A percentile compares a stretch with the other conserved stretches of the same genome.
phyloP scores from a whole-genome alignment of 108 stramenopile genomes.

The Cyclostephanos tholiformis region DNA sequence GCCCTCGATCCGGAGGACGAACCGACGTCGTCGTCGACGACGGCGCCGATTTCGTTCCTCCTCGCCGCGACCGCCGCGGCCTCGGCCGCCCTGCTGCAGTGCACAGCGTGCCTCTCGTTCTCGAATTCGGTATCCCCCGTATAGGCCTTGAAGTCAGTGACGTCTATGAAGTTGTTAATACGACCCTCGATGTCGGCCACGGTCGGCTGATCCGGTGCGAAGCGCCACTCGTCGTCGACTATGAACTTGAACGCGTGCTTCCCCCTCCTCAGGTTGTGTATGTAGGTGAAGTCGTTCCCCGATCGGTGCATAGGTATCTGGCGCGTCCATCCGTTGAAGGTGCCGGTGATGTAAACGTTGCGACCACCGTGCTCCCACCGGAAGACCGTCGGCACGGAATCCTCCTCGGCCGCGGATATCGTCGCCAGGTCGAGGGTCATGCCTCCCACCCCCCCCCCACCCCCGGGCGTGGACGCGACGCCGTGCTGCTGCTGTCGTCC shows the following conservation, averaged over 20 bases:
- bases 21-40: not conserved
- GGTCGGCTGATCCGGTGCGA: constrained; percentile 95
- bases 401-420: constrained; percentile 69
- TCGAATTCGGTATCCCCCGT: constrained; percentile 92
- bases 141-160: constrained; percentile 96
- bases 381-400: constrained; percentile 96
- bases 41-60: not conserved
- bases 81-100: constrained; percentile 47
- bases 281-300: constrained; percentile 99
- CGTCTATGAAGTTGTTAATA: constrained; percentile 99
- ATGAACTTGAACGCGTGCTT: constrained; percentile 99
- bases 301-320: constrained; percentile 99
- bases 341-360: constrained; percentile 98
- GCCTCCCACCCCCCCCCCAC: not conserved
- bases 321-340: constrained; percentile 98
- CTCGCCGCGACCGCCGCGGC: constrained; percentile 25
- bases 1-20: not conserved
- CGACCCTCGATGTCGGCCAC: constrained; percentile 97
- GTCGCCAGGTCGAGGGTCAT: constrained; percentile 35
- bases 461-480: too few relatives aligned
- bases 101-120: constrained; percentile 76
- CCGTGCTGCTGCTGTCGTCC: not conserved
- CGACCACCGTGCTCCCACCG: constrained; percentile 99
- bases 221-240: constrained; percentile 99
- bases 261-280: constrained; percentile 95